Base-by-base conservation (phyloP, 2,329 filamentous ascomycete genomes). In the Microdochium nivale region DNA sequence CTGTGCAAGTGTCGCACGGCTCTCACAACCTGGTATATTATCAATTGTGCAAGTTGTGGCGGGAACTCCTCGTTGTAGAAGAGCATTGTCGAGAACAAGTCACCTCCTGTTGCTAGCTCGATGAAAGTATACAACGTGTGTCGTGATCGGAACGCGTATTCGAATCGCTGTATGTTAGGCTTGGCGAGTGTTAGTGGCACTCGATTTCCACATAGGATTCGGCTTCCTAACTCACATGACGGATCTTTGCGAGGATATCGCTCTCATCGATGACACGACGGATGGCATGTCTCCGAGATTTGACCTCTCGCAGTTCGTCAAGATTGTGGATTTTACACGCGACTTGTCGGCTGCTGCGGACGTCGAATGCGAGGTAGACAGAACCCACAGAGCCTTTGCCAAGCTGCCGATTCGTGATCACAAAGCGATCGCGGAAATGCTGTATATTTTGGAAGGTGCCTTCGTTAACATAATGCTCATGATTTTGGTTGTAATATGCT, bases 321-420 rank as follows among this genome's bases (percentile, higher is more conserved):
- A 86, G 59, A 50, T 79, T 70, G 49, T 87, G 70, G 9, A 88
- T 66, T 59, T 90, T 89, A 70, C 86, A 90, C 11, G 84, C 84
- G 21, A 88, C 56, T 59, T 89, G 86, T 51, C 73, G 74, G 35
- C 74, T 71, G 0, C 76, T 79, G 7, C 63, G 64, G 24, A 69
- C 62, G 16, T 87, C 74, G 2, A 75, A 62, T 4, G 77, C 80
- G 10, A 84, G 68, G 51, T 78, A 73, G 2, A 86, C 78, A 43
- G 67, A 67, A 9, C 78, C 79, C 59, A 74, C 73, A 2, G 69
- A 72, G 5, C 83, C 83, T 32, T 65, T 60, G 3, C 83, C 82
- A 24, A 86, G 68, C 2, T 73, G 61, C 10, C 75, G 73, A 40
- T 71, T 62, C 1, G 69, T 76, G 25, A 86, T 65, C 2, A 64